Conservation (phyloP, 768 basidiomycete species). For the Boletus sp. region DNA sequence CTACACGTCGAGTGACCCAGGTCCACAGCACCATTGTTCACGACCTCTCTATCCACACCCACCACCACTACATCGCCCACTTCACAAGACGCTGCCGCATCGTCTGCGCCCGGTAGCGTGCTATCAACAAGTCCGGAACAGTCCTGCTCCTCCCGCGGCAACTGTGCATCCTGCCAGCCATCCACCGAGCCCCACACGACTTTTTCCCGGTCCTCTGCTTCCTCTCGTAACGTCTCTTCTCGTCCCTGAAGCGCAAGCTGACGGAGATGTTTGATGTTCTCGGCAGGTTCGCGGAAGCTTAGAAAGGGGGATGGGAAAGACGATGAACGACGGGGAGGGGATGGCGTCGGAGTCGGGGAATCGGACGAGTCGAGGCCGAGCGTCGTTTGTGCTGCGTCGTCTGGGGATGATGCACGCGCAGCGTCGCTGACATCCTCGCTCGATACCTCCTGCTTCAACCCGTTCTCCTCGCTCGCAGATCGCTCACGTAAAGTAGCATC, state of each 20-base stretch:
- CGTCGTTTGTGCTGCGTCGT: background rate
- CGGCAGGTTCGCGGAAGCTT: conserved; percentile 37
- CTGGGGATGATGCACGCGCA: background rate
- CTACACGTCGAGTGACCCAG: too few species aligned
- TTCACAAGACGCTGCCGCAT: background rate
- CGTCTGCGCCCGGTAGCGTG: conserved; percentile 7
- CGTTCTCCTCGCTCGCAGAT: background rate
- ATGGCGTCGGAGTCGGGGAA: background rate
- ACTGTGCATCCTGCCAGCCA: background rate
- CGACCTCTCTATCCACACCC: background rate
- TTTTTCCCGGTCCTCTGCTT: conserved; percentile 45
- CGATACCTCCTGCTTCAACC: background rate
- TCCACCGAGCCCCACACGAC: conserved; percentile 38
- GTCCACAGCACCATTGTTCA: too few species aligned
- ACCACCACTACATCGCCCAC: background rate
- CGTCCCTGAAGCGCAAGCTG: conserved; percentile 47
- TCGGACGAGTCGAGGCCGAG: background rate
- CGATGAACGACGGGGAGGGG: background rate
- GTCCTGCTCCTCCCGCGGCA: background rate
- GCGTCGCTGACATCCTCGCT: background rate
- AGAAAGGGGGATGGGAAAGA: conserved; percentile 15
- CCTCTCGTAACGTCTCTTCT: conserved; percentile 37
- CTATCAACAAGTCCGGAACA: background rate
- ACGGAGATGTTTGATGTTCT: conserved; percentile 41
- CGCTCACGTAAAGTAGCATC: background rate